Conservation (phyloP, 2,329 filamentous ascomycete genomes). For the Xylariomycetidae sp. region DNA sequence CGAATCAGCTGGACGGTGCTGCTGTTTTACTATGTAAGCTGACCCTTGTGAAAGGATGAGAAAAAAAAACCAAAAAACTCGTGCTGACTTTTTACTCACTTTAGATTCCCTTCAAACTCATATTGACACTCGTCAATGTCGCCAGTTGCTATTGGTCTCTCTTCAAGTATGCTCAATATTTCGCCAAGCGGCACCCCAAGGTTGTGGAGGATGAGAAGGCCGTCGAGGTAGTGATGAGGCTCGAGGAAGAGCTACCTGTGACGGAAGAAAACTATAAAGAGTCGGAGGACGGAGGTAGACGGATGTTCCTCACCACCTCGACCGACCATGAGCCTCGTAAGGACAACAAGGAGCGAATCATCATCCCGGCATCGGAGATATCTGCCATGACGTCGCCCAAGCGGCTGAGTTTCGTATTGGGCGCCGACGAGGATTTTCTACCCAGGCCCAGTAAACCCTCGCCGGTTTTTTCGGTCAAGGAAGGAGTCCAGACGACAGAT, state of each 20-base stretch:
- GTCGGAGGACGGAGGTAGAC: neutral
- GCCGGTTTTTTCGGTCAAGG: neutral
- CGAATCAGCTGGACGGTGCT: constrained; percentile 33
- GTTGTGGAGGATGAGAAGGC: constrained; percentile 37
- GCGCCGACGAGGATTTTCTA: neutral
- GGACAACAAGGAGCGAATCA: neutral
- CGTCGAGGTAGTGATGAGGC: constrained; percentile 13
- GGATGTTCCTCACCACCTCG: constrained; percentile 1
- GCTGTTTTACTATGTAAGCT: constrained; percentile 33
- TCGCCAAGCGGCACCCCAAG: constrained; percentile 41
- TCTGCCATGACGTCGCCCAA: neutral
- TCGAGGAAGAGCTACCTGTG: constrained; percentile 10
- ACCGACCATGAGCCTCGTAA: neutral
- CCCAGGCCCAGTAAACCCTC: neutral
- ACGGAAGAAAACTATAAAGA: neutral
- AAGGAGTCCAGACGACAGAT: too few species aligned
- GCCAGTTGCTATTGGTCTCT: constrained; percentile 34
- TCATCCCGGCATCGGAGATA: neutral
- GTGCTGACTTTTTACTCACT: neutral
- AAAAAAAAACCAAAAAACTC: neutral
- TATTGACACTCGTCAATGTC: constrained; percentile 40
- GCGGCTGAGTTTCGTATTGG: neutral
- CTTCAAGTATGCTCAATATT: constrained; percentile 41
- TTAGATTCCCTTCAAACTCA: constrained; percentile 36
- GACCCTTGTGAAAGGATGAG: too few species aligned